Evolutionary conservation across 1,284 basidiomycete species (phyloP).

Genomic region (Ceratobasidium sp.): DNA sequence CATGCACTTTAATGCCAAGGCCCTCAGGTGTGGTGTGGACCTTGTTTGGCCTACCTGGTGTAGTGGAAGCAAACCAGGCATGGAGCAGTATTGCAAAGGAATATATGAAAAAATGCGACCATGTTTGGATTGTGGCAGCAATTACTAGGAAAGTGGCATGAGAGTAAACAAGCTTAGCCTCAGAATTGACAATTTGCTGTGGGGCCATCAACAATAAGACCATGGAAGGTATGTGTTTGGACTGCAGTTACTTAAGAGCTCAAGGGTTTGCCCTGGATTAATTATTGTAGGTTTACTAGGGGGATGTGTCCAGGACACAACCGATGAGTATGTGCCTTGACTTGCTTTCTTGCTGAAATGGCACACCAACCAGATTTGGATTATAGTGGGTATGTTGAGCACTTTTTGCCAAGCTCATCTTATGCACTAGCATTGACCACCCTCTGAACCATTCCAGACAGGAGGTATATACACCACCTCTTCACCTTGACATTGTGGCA

Average conservation of each 20-base stretch:
- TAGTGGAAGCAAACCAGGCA: conserved; percentile 71
- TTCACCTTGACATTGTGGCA: not conserved
- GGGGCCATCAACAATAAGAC: conserved; percentile 71
- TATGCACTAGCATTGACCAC: not conserved
- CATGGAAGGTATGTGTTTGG: conserved; percentile 63
- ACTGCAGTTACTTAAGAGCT: not conserved
- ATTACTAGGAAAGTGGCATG: conserved; percentile 13
- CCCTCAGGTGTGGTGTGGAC: conserved; percentile 69
- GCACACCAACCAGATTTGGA: conserved; percentile 1
- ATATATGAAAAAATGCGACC: conserved; percentile 72
- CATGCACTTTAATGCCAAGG: conserved; percentile 67
- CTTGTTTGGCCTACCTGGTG: conserved; percentile 74
- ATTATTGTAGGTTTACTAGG: conserved; percentile 64
- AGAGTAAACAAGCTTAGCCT: conserved; percentile 56
- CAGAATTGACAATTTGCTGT: conserved; percentile 67
- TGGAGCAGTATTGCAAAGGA: conserved; percentile 69
- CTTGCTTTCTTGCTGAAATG: conserved; percentile 49
- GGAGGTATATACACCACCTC: conserved; percentile 61
- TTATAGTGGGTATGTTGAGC: conserved; percentile 56
- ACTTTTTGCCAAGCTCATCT: not conserved
- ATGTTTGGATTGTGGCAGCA: conserved; percentile 25
- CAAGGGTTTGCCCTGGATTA: not conserved
- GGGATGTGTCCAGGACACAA: conserved; percentile 72
- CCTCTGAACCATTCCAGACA: conserved; percentile 57
- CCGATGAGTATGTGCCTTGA: conserved; percentile 65